Conservation (phyloP, 768 basidiomycete species). For the Lactifluus piperatus region DNA sequence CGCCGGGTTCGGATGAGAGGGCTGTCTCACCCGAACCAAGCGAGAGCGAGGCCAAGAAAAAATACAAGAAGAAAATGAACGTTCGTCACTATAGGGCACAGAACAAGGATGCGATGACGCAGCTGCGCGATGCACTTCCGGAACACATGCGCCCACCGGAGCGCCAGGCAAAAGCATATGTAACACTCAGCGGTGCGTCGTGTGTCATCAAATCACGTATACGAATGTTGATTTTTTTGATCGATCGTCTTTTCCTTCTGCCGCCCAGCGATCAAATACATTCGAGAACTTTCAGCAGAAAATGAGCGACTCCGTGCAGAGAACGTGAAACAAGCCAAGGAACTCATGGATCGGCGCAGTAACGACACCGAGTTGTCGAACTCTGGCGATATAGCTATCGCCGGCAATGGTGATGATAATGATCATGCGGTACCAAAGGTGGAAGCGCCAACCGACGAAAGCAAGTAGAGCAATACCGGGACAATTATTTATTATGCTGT, state of each 20-base stretch:
- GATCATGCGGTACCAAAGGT: not conserved
- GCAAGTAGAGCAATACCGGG: constrained; percentile 12
- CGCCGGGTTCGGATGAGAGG: constrained; percentile 10
- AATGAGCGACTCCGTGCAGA: constrained; percentile 13
- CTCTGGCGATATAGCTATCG: constrained; percentile 2
- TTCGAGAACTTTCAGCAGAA: constrained; percentile 10
- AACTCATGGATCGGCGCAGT: not conserved
- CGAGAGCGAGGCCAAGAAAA: constrained; percentile 17
- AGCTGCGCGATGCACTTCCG: constrained; percentile 16
- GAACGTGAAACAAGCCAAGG: constrained; percentile 7
- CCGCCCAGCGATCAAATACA: constrained; percentile 18
- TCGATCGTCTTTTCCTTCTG: not conserved
- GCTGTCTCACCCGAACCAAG: constrained; percentile 10
- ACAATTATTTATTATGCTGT: constrained; percentile 10
- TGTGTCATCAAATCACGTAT: not conserved
- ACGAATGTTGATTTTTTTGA: not conserved
- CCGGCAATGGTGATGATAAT: not conserved
- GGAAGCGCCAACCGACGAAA: not conserved
- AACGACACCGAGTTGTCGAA: constrained; percentile 5
- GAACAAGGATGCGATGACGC: constrained; percentile 19
- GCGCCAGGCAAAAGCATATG: constrained; percentile 15
- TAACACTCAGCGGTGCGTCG: constrained; percentile 15
- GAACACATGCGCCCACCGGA: constrained; percentile 17
- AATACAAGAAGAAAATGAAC: constrained; percentile 20
- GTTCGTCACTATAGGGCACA: constrained; percentile 17